Evolutionary conservation across 1,284 basidiomycete species (phyloP).

Genomic region (Cryptococcus sp.): DNA sequence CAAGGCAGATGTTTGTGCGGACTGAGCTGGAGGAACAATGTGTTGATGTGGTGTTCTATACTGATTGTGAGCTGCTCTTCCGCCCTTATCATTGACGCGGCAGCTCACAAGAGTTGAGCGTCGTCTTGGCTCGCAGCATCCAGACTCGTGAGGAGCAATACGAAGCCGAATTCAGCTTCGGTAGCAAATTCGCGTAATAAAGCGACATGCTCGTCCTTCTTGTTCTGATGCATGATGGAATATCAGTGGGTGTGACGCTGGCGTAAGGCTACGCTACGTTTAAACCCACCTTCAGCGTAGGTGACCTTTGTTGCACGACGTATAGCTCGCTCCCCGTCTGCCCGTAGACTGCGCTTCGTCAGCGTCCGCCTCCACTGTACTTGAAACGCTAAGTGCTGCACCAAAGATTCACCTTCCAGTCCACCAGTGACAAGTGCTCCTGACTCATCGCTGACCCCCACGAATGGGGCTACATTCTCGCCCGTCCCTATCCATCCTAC

Average conservation of each 20-base stretch:
- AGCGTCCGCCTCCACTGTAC: slow-evolving; percentile 7
- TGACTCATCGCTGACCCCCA: slow-evolving; percentile 63
- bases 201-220: slow-evolving; percentile 67
- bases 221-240: slow-evolving; percentile 55
- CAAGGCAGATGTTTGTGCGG: slow-evolving; percentile 2
- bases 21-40: slow-evolving; percentile 19
- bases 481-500: slow-evolving; percentile 64
- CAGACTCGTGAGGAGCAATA: slow-evolving; percentile 70
- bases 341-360: slow-evolving; percentile 62
- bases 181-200: slow-evolving; percentile 62
- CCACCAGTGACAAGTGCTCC: slow-evolving; percentile 67
- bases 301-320: slow-evolving; percentile 73
- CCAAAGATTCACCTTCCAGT: slow-evolving; percentile 63
- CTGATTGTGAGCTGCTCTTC: background rate
- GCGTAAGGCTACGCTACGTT: background rate
- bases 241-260: slow-evolving; percentile 7
- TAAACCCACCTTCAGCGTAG: slow-evolving; percentile 64
- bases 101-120: slow-evolving; percentile 68
- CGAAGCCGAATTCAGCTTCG: slow-evolving; percentile 57
- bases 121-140: slow-evolving; percentile 72
- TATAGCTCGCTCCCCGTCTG: slow-evolving; percentile 57
- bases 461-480: slow-evolving; percentile 65
- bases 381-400: background rate
- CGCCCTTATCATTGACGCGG: background rate
- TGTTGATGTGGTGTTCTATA: slow-evolving; percentile 29